Evolutionary conservation across 2,329 filamentous ascomycete genomes (phyloP).

Genomic region (Xylaria sp.): DNA sequence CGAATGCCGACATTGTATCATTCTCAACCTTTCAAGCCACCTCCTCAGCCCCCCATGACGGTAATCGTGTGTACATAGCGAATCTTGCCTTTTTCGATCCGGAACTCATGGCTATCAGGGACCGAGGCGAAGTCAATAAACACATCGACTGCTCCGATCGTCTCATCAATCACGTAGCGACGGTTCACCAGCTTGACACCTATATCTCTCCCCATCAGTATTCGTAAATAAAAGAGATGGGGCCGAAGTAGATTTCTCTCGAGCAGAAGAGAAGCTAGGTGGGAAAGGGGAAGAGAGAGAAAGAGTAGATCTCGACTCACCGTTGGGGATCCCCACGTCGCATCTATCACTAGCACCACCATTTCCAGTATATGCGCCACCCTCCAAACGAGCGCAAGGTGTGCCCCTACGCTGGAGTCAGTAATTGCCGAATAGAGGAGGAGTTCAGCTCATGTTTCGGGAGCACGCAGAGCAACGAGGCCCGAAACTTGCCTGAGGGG

Average conservation of each 20-base stretch:
- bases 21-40: neutral
- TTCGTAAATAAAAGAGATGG: neutral
- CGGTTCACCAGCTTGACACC: constrained; percentile 39
- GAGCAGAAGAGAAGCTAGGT: neutral
- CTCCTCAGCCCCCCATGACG: constrained; percentile 35
- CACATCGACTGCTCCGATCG: constrained; percentile 38
- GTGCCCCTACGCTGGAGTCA: constrained; percentile 32
- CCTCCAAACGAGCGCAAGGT: constrained; percentile 47
- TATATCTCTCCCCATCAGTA: constrained; percentile 1
- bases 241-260: neutral
- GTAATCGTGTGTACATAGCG: constrained; percentile 44
- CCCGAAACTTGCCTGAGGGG: too few relatives aligned
- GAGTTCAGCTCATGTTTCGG: too few relatives aligned
- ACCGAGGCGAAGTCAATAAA: constrained; percentile 41
- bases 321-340: constrained; percentile 45
- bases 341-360: constrained; percentile 41
- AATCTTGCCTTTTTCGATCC: constrained; percentile 42
- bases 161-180: constrained; percentile 42
- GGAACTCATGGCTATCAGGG: constrained; percentile 45
- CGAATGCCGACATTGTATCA: neutral
- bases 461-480: too few relatives aligned
- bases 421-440: too few relatives aligned
- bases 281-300: neutral
- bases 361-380: constrained; percentile 43
- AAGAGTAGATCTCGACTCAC: constrained; percentile 27